These are phyloP conservation scores for Stromatinia cepivora DNA, from an alignment of 2,329 filamentous ascomycete species.

Conservation along the genomic window DNA sequence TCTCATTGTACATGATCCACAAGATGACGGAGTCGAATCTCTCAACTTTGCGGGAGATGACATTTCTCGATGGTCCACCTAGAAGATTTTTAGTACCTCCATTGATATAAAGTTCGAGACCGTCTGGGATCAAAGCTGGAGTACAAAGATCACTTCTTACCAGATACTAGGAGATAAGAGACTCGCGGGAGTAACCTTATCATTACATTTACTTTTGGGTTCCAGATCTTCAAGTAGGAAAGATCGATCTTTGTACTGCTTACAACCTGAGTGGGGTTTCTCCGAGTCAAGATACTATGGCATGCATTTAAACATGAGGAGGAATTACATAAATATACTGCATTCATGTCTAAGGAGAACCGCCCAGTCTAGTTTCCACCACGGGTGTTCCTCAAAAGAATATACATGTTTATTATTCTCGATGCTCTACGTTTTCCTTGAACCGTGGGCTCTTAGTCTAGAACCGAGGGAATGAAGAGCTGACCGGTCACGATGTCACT, in stretches of 20 bases:
- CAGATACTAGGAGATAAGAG: neutral
- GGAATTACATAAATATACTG: neutral
- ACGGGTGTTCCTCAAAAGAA: neutral
- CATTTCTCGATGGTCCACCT: neutral
- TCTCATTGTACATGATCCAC: slow-evolving; percentile 1
- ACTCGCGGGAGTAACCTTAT: slow-evolving; percentile 9
- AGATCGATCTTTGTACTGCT: neutral
- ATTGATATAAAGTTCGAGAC: neutral
- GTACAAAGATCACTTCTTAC: neutral
- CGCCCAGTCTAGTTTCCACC: neutral
- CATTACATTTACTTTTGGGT: neutral
- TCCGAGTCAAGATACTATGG: neutral
- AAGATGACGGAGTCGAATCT: neutral
- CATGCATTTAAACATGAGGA: neutral
- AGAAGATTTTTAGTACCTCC: neutral
- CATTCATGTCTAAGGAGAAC: no score
- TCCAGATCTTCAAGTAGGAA: neutral
- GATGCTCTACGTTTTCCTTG: neutral
- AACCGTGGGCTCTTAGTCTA: neutral
- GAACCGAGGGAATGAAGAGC: no score
- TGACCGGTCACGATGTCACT: neutral
- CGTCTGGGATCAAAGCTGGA: neutral
- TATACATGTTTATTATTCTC: neutral
- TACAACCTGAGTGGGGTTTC: neutral
- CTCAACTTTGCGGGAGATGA: neutral